Conservation (phyloP, 148 eudicot species). For the Chenopodium suecicum region DNA sequence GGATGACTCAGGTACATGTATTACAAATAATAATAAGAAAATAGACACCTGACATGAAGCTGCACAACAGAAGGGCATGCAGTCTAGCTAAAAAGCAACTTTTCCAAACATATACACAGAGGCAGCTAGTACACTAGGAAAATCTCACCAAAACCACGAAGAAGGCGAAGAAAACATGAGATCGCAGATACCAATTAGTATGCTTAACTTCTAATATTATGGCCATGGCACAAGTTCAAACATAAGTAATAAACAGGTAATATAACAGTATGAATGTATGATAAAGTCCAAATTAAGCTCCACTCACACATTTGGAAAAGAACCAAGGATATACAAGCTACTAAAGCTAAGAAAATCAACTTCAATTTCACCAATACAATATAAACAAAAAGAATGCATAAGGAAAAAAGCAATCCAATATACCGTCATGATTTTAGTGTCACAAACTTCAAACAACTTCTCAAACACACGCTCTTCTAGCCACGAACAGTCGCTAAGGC, state of each 20-base stretch:
- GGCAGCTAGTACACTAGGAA: neutral
- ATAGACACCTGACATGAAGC: neutral
- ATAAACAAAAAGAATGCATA: neutral
- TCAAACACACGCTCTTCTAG: constrained; percentile 60
- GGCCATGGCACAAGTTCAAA: neutral
- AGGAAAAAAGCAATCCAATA: neutral
- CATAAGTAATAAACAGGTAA: neutral
- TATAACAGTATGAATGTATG: neutral
- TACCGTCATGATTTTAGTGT: constrained; percentile 54
- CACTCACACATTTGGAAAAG: neutral
- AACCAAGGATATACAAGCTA: neutral
- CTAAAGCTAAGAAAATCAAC: neutral
- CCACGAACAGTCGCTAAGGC: constrained; percentile 86
- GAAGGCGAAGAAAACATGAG: neutral
- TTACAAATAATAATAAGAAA: neutral
- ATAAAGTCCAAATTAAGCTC: neutral
- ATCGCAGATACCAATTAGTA: neutral
- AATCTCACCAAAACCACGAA: neutral
- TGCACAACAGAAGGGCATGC: neutral
- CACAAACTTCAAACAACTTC: constrained; percentile 41
- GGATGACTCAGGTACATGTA: neutral
- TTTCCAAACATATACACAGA: neutral
- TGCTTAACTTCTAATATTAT: neutral
- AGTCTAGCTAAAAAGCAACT: neutral
- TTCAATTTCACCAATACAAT: neutral